Evolutionary conservation across 202 grass and related monocot genomes (phyloP).

Genomic region (Schoenoplectus tabernaemontani): DNA sequence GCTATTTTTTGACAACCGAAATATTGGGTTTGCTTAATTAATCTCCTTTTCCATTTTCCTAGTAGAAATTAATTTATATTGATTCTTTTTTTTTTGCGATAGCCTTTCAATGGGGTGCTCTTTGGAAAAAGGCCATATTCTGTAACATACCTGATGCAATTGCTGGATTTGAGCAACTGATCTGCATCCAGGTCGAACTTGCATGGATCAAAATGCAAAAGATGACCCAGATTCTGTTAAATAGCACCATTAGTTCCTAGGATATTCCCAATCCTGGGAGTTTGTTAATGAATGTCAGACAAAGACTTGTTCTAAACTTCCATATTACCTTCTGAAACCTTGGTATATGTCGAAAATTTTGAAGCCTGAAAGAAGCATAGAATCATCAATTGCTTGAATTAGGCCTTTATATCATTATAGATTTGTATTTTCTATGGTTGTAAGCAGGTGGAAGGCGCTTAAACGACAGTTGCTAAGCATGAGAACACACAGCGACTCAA

Average conservation of each 20-base stretch:
- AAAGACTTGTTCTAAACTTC: neutral
- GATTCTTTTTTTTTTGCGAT: neutral
- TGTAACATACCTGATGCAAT: neutral
- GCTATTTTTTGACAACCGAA: conserved; percentile 76
- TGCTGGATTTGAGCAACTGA: neutral
- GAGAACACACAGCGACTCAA: conserved; percentile 74
- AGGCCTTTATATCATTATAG: neutral
- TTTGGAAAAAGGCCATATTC: neutral
- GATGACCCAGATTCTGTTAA: neutral
- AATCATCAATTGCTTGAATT: conserved; percentile 1
- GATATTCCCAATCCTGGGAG: neutral
- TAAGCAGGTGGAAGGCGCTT: conserved; percentile 77
- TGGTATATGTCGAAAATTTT: neutral
- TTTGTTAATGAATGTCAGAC: neutral
- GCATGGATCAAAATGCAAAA: neutral
- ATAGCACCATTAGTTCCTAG: neutral
- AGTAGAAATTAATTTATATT: neutral
- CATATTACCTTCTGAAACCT: neutral
- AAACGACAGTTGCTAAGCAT: conserved; percentile 72
- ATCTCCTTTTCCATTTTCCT: neutral
- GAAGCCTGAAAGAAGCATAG: neutral
- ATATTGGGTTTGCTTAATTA: conserved; percentile 51
- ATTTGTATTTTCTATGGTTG: conserved; percentile 25
- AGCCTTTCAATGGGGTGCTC: neutral
- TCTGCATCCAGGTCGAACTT: neutral